Conservation (phyloP, 129 eudicot genomes). For the Lonicera japonica region DNA sequence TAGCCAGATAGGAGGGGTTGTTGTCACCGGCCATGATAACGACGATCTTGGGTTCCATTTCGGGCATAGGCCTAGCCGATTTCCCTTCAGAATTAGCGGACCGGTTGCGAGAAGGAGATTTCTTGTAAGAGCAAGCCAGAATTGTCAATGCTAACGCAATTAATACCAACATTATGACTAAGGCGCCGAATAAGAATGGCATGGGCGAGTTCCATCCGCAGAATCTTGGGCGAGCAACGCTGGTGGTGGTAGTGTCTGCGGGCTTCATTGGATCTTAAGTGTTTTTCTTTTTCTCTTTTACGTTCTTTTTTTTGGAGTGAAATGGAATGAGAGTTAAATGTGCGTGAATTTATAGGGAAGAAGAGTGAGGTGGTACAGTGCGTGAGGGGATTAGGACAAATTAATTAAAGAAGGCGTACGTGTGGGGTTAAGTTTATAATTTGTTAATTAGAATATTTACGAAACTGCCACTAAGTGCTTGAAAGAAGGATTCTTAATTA, state of each 20-base stretch:
- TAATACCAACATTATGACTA: constrained; percentile 10
- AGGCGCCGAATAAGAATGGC: constrained; percentile 20
- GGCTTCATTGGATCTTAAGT: no score
- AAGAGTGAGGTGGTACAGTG: background rate
- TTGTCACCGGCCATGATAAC: constrained; percentile 39
- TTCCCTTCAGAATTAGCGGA: constrained; percentile 10
- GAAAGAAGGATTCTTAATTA: background rate
- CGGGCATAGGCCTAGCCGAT: constrained; percentile 8
- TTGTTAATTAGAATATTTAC: no score
- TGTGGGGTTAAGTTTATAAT: no score
- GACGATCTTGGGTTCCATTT: constrained; percentile 18
- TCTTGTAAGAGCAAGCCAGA: constrained; percentile 7
- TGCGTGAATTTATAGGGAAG: background rate
- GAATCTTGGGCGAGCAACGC: background rate
- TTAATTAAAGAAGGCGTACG: no score
- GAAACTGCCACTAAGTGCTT: background rate
- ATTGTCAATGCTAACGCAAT: constrained; percentile 6
- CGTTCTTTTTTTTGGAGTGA: background rate
- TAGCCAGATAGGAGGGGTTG: constrained; percentile 27
- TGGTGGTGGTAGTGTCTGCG: background rate
- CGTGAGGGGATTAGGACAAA: background rate
- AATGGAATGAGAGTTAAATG: background rate
- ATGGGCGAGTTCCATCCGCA: constrained; percentile 18
- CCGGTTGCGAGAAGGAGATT: background rate
- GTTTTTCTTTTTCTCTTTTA: no score